Percentiles rank a stretch among this genome's conserved stretches.
Evolutionary conservation across 768 basidiomycete genomes (phyloP).

Genomic region (Tulasnella sp.): DNA sequence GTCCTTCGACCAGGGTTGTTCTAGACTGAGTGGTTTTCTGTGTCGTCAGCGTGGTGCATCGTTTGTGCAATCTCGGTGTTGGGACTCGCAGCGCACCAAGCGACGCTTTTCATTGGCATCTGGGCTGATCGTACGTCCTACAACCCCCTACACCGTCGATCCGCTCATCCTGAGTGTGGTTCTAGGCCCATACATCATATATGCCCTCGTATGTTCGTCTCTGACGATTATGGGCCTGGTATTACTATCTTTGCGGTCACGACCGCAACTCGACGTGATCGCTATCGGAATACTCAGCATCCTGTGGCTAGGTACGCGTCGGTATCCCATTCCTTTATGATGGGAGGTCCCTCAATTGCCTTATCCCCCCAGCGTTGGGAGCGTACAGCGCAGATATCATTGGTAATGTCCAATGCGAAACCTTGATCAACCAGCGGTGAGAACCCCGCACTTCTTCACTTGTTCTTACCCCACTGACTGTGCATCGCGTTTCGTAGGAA

Average conservation of each 20-base stretch:
- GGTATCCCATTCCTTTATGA: background rate
- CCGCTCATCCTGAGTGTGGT: background rate
- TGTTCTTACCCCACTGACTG: background rate
- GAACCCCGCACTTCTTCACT: background rate
- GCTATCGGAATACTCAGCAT: conserved; percentile 5
- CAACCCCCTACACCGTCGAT: background rate
- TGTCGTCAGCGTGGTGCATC: conserved; percentile 13
- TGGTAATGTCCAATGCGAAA: conserved; percentile 17
- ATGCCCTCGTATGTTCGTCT: conserved; percentile 9
- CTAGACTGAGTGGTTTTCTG: background rate
- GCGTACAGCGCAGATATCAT: conserved; percentile 15
- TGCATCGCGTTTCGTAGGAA: background rate
- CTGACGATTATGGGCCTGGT: conserved; percentile 5
- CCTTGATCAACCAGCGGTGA: conserved; percentile 7
- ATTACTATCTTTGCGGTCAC: background rate
- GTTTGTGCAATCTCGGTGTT: conserved; percentile 11
- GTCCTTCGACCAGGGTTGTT: background rate
- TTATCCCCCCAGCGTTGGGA: background rate
- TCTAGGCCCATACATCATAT: conserved; percentile 13
- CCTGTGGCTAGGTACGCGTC: conserved; percentile 15
- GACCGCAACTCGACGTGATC: conserved; percentile 14
- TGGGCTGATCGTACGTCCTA: background rate
- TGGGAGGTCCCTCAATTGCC: background rate
- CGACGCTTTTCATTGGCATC: conserved; percentile 3
- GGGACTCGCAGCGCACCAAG: conserved; percentile 13